These are phyloP conservation scores for Panaeolus papilionaceus DNA, from an alignment of 768 basidiomycete species.

Conservation along the genomic window DNA sequence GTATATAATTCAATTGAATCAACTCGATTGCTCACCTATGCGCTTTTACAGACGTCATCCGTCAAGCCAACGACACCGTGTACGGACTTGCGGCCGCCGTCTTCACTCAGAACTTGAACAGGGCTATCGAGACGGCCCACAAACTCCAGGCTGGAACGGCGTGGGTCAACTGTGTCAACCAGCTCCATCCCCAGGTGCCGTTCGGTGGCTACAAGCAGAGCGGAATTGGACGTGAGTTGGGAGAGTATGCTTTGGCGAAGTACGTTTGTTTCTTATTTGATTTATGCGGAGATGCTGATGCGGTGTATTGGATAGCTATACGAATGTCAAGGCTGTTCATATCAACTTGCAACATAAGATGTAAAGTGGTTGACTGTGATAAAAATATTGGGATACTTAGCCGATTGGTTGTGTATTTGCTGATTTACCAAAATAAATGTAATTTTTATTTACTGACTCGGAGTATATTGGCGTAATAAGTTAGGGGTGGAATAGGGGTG, in stretches of 20 bases:
- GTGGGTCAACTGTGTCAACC: constrained; percentile 67
- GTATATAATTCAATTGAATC: no score
- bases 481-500: no score
- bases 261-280: constrained; percentile 34
- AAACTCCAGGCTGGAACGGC: constrained; percentile 81
- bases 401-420: background rate
- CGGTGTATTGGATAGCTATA: constrained; percentile 49
- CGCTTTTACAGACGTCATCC: constrained; percentile 57
- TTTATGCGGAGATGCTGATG: background rate
- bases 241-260: constrained; percentile 76
- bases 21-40: background rate
- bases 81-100: constrained; percentile 92
- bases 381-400: background rate
- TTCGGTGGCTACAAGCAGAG: constrained; percentile 90
- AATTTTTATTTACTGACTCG: background rate
- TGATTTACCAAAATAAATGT: background rate
- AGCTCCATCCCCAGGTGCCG: constrained; percentile 62
- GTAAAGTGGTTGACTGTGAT: constrained; percentile 21
- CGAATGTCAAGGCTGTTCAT: constrained; percentile 73
- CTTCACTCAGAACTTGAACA: constrained; percentile 80
- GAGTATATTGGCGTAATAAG: no score
- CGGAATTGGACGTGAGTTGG: constrained; percentile 82
- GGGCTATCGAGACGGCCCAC: constrained; percentile 76
- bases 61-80: constrained; percentile 80
- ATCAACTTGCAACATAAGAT: constrained; percentile 55